phyloP scores from a whole-genome alignment of 768 basidiomycete species.

The Peribolospora kevripleyi region DNA sequence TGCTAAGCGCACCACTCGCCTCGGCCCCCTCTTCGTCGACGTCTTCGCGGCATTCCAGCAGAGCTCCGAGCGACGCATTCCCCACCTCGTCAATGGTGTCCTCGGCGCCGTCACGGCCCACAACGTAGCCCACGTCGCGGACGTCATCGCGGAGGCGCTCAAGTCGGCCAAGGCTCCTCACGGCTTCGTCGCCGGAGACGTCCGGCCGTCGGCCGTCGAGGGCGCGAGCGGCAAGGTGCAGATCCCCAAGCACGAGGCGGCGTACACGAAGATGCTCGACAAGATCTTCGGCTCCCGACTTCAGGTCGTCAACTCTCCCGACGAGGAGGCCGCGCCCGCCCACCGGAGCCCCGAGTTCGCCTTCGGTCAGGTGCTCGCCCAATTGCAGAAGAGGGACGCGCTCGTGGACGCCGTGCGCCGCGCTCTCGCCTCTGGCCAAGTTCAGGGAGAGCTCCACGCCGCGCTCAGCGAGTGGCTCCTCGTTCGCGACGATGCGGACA shows the following conservation, averaged over 20 bases:
- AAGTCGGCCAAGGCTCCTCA: slow-evolving; percentile 27
- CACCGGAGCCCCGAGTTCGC: slow-evolving; percentile 53
- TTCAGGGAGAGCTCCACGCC: slow-evolving; percentile 37
- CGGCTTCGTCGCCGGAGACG: slow-evolving; percentile 20
- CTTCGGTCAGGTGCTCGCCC: slow-evolving; percentile 65
- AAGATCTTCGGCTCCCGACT: slow-evolving; percentile 57
- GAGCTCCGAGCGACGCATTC: slow-evolving; percentile 23
- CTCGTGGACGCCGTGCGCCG: slow-evolving; percentile 41
- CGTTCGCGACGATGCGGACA: slow-evolving; percentile 40
- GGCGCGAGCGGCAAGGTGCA: slow-evolving; percentile 24
- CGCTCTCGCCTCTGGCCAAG: slow-evolving; percentile 27
- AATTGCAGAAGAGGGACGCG: slow-evolving; percentile 46
- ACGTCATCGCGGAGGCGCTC: slow-evolving; percentile 21
- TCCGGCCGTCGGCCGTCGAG: slow-evolving; percentile 25
- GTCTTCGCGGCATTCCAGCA: slow-evolving; percentile 47
- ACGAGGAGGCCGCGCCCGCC: slow-evolving; percentile 16
- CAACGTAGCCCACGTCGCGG: slow-evolving; percentile 18
- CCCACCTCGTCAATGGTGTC: slow-evolving; percentile 37
- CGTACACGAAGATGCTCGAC: slow-evolving; percentile 68
- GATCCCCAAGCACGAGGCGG: slow-evolving; percentile 69
- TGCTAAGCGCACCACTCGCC: slow-evolving; percentile 43
- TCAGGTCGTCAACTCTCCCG: slow-evolving; percentile 54
- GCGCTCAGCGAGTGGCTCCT: slow-evolving; percentile 58
- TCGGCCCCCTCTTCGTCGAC: slow-evolving; percentile 58
- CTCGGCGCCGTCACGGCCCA: slow-evolving; percentile 28